These are phyloP conservation scores for Chlorella vulgaris DNA, from an alignment of 139 green algal genomes.

Conservation along the genomic window DNA sequence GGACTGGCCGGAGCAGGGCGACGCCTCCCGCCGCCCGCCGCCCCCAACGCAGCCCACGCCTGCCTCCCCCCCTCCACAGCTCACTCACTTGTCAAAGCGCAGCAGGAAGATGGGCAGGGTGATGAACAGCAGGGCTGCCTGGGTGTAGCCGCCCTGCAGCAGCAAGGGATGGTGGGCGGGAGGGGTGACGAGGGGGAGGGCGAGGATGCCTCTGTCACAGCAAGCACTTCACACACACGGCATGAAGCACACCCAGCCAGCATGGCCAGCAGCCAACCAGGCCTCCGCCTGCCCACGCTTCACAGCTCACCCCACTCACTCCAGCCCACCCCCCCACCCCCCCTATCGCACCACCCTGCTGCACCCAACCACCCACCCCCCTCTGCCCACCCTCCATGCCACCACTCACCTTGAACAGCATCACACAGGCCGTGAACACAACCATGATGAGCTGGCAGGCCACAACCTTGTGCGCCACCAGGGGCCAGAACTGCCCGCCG, in stretches of 20 bases:
- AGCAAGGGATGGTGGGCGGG: conserved; percentile 33
- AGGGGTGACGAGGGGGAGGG: neutral
- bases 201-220: neutral
- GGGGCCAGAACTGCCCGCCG: conserved; percentile 34
- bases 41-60: too few relatives aligned
- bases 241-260: too few relatives aligned
- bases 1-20: too few relatives aligned
- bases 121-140: conserved; percentile 44
- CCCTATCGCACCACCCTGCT: too few relatives aligned
- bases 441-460: conserved; percentile 43
- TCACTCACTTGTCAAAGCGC: conserved; percentile 64
- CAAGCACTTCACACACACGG: neutral
- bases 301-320: too few relatives aligned
- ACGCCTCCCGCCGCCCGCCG: too few relatives aligned
- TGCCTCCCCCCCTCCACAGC: too few relatives aligned
- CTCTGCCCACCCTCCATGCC: conserved; percentile 53
- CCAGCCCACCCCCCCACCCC: neutral
- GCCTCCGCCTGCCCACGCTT: too few relatives aligned
- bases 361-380: conserved; percentile 61
- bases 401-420: conserved; percentile 62
- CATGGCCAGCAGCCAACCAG: too few relatives aligned
- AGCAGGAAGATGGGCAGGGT: conserved; percentile 69
- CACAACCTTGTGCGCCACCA: conserved; percentile 36
- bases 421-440: conserved; percentile 70
- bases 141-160: conserved; percentile 66